Percentiles rank a stretch among this genome's conserved stretches.
Conservation (phyloP, 2,329 filamentous ascomycete species). For the Aspergillus arachidicola region DNA sequence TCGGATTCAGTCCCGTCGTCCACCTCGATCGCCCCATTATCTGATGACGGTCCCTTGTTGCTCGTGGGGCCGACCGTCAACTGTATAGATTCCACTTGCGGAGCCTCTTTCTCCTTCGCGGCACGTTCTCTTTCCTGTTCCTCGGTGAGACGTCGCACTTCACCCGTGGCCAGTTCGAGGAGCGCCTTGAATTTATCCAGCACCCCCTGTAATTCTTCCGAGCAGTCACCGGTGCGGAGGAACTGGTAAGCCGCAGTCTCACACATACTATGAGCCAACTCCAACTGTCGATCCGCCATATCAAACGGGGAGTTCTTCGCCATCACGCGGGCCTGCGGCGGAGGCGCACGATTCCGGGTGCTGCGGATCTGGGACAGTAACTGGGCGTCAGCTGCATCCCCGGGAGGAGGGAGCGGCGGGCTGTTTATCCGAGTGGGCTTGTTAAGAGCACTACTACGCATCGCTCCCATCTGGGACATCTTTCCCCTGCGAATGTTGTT, state of each 20-base stretch:
- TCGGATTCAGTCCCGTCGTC: constrained; percentile 21
- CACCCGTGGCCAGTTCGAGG: constrained; percentile 60
- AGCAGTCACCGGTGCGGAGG: constrained; percentile 82
- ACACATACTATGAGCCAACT: constrained; percentile 77
- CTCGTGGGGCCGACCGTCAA: neutral
- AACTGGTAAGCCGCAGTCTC: constrained; percentile 88
- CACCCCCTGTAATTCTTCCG: constrained; percentile 72
- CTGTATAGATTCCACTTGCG: constrained; percentile 7
- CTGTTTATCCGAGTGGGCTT: constrained; percentile 8
- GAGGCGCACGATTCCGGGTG: constrained; percentile 22
- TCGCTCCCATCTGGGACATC: constrained; percentile 49
- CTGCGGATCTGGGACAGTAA: constrained; percentile 30
- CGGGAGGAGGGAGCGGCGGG: neutral
- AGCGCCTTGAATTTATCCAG: constrained; percentile 67
- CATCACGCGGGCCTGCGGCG: constrained; percentile 53
- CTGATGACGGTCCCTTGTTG: constrained; percentile 3
- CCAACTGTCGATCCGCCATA: constrained; percentile 74
- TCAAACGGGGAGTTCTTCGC: constrained; percentile 66
- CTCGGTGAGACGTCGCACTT: constrained; percentile 59
- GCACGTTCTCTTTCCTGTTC: constrained; percentile 47
- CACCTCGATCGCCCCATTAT: constrained; percentile 20
- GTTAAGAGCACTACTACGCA: constrained; percentile 23
- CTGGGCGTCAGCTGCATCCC: constrained; percentile 12
- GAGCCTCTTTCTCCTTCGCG: constrained; percentile 19
- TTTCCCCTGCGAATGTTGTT: constrained; percentile 87